Conservation (phyloP, 2,329 filamentous ascomycete species). For the Verticillium nubilum region DNA sequence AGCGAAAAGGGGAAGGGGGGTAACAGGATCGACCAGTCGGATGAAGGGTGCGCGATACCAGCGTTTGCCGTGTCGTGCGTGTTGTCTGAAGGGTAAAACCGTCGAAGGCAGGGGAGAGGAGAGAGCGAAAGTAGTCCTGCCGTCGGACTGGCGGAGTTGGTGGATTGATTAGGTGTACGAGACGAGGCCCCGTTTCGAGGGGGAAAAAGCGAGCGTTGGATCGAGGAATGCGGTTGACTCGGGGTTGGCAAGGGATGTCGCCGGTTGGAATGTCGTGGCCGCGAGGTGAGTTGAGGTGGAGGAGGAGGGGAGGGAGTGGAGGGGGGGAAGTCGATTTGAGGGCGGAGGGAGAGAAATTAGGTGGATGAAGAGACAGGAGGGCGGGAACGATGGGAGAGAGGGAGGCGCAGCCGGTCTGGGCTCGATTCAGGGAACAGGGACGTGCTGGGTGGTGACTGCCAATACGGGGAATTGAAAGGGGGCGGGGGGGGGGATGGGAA, state of each 20-base stretch:
- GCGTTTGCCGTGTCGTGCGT: neutral
- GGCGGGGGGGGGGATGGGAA: neutral
- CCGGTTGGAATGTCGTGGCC: neutral
- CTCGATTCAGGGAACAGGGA: neutral
- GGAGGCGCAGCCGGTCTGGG: neutral
- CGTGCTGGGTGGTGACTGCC: neutral
- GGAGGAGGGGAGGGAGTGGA: neutral
- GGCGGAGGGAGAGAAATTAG: neutral
- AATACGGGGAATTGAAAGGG: neutral
- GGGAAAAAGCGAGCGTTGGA: neutral
- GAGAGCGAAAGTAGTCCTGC: conserved; percentile 3
- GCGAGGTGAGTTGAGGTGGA: neutral
- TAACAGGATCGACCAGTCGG: neutral
- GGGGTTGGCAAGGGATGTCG: neutral
- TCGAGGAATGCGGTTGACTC: neutral
- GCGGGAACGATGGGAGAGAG: neutral
- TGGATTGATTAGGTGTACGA: neutral
- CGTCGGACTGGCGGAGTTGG: neutral
- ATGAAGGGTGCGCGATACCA: neutral
- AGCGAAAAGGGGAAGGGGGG: neutral
- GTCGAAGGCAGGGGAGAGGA: neutral
- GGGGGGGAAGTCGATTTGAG: neutral
- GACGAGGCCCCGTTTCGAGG: neutral
- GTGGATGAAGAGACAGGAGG: neutral
- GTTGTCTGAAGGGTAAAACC: neutral